Base-by-base conservation (phyloP, 176 grass and related monocot genomes). In the Bolboschoenus planiculmis region DNA sequence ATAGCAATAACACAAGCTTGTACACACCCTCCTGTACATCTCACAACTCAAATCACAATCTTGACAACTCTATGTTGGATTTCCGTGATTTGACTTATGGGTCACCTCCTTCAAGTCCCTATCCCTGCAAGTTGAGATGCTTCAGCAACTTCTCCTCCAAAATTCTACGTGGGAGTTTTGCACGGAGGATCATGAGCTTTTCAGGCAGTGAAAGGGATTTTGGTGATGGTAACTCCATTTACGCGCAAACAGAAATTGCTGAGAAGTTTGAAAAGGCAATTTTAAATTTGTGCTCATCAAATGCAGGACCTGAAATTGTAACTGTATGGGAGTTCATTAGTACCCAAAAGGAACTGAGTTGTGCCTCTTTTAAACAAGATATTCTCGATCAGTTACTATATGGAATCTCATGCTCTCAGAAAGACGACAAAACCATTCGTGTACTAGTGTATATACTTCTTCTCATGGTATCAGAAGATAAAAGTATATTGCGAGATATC, bases 381-480 rank as follows among this genome's bases (percentile, higher is more conserved):
- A 93, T 99, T 60, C 90, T 99, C 79, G 90, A 99, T 21, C 92
- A 93, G 78, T 82, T 99, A 53, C 56, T 99, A 77, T 86, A 87
- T 34, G 92, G 82, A 42, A 93, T 99, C 89, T 93, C 92, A 6
- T 88, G 89, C 42, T 92, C 89, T 51, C 92, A 93, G 55, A 99
- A 88, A 84, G 92, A 95, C 6, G 30, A 43, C 51, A 93, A 93
- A 87, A 88, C 88, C 1, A 86, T 99, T 67, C 92, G 89, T 48
- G 91, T 86, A 86, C 90, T 90, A 63, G 92, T 91, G 1, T 91
- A 89, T 84, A 92, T 91, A 77, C 75, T 99, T 18, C 57, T 99
- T 43, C 91, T 95, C 29, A 92, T 99, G 86, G 88, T 99, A 87
- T 95, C 92, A 66, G 90, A 99, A 87, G 96, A 99, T 81, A 99